phyloP scores from a whole-genome alignment of 805 yeast species.

The Candida lessepsii region DNA sequence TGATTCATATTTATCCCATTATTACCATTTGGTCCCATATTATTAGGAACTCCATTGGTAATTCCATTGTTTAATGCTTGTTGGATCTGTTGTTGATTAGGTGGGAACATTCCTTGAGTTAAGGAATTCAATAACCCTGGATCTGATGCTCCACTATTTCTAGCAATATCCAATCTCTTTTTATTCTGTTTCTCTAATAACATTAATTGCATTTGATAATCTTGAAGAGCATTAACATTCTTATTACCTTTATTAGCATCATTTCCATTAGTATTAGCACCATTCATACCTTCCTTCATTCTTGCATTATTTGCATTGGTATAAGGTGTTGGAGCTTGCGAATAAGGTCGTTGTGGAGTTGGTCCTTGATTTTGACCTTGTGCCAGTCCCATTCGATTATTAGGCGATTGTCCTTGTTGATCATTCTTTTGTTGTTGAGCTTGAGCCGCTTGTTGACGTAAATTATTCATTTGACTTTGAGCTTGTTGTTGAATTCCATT shows the following conservation, averaged over 20 bases:
- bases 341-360: constrained; percentile 1
- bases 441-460: constrained; percentile 44
- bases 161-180: constrained; percentile 56
- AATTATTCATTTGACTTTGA: constrained; percentile 49
- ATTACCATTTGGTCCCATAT: background rate
- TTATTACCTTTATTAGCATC: constrained; percentile 17
- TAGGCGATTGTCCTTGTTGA: constrained; percentile 4
- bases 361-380: background rate
- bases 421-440: constrained; percentile 12
- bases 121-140: constrained; percentile 15
- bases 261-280: constrained; percentile 1
- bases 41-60: constrained; percentile 6
- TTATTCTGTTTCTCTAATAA: constrained; percentile 74
- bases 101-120: constrained; percentile 24
- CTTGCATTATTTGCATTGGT: constrained; percentile 1
- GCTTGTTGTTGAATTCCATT: constrained; percentile 44
- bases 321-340: constrained; percentile 10
- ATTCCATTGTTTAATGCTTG: constrained; percentile 11
- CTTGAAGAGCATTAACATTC: constrained; percentile 63
- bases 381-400: background rate
- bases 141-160: constrained; percentile 31
- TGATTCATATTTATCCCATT: background rate
- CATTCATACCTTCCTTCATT: constrained; percentile 16
- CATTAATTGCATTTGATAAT: constrained; percentile 78
- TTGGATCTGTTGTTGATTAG: constrained; percentile 19